Base-by-base conservation (phyloP, 495 filamentous ascomycete species). In the Astrocystis sublimbata region DNA sequence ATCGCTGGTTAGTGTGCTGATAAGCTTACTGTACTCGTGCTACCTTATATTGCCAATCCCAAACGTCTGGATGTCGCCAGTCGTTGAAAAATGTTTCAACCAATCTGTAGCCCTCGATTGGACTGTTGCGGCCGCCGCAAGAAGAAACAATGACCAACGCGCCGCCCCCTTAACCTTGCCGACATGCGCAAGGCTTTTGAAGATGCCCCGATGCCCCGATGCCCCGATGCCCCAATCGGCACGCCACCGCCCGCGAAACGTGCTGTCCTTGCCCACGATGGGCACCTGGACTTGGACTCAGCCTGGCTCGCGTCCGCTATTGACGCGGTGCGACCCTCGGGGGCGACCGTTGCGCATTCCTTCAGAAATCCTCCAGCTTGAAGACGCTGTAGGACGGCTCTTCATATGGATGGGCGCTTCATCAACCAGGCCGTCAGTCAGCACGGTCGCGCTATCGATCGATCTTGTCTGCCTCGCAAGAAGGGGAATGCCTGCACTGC, bases 331-430 rank as follows among this genome's bases (percentile, higher is more conserved):
- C 33, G 31, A 59, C 31, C 19, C 26, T 35, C 13, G 54, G 28
- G 21, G 43, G 40, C 28, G 21, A 17, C 23, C 19, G 12, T 43
- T 62, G 42, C 12, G n/a, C 15, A 40, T 38, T 43, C 42, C 21
- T 40, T 77, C 73, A 90, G 63, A 90, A 82, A 76, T 89, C 81
- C 73, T 93, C 88, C 67, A 92, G 69, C 72, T 83, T 88, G 73
- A 83, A 88, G 24, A 92, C 89, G 62, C 88, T 83, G 79, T 93
- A 93, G 1, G 86, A 81, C 13, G 85, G 83, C 68, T 89, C 87
- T 68, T 92, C 90, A 68, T 93, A 93, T 24, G 90, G 91, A 83
- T 93, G 90, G 23, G 86, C 82, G 66, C 86, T 86, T 64, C 31
- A n/a, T n/a, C 21, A 13, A 53, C 57, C 30, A 15, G 41, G 60